These are phyloP conservation scores for Mucor irregularis DNA, from an alignment of 371 early-diverging fungal genomes.

Conservation along the genomic window DNA sequence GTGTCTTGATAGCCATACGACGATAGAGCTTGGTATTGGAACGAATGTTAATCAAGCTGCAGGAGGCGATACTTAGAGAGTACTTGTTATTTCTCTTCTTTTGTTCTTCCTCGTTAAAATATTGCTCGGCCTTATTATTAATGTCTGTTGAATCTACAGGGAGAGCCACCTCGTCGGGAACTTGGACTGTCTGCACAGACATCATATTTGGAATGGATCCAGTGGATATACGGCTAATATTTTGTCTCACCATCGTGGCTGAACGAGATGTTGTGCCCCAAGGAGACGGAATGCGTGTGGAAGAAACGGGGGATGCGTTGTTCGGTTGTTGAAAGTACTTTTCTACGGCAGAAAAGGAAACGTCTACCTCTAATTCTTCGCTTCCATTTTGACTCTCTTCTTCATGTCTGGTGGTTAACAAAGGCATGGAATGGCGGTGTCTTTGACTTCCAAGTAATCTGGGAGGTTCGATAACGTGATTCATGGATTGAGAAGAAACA, in stretches of 20 bases:
- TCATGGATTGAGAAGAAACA: not conserved
- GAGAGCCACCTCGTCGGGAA: not conserved
- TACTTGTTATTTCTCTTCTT: not conserved
- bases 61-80: constrained; percentile 38
- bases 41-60: constrained; percentile 49
- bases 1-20: constrained; percentile 75
- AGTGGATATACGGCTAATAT: constrained; percentile 8
- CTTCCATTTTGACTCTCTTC: not conserved
- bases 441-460: not conserved
- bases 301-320: not conserved
- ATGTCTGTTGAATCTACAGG: not conserved
- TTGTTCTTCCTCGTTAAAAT: not conserved
- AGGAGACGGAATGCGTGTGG: constrained; percentile 15
- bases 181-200: constrained; percentile 6
- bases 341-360: constrained; percentile 12
- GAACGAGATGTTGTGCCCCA: constrained; percentile 14
- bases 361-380: not conserved
- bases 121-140: not conserved
- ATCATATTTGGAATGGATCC: constrained; percentile 7
- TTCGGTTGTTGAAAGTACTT: constrained; percentile 11
- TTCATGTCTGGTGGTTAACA: not conserved
- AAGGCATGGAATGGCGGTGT: not conserved
- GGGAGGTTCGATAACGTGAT: not conserved
- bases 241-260: not conserved
- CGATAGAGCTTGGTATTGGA: constrained; percentile 59